Evolutionary conservation across 1,139 yeast genomes (phyloP), one percentile per base, ranked within the genome.

Genomic region (Komagataea norvegica): DNA sequence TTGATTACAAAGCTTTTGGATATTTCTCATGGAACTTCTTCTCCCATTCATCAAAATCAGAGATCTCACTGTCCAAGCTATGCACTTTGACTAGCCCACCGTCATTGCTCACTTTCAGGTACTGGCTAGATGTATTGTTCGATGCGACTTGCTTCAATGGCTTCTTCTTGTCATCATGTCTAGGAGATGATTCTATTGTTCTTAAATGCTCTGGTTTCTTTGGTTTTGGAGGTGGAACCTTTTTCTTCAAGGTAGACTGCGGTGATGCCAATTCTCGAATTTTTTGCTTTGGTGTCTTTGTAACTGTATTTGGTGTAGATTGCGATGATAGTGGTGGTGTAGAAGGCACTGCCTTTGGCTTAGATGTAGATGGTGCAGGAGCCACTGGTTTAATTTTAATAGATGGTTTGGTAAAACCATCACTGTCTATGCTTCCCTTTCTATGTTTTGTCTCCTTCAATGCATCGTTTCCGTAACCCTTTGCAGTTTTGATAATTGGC

Each of bases 401-500:
- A 8, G 39, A 21, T n/a, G 60, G 59, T 34, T 52, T 50, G 23
- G 45, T 49, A 40, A 52, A 52, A 1, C 52, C 54, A 25, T 51
- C 55, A 15, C 42, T 25, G 29, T 49, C 54, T 23, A 43, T 10
- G n/a, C 25, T 29, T 8, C 24, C 25, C 14, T 21, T 17, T 8
- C 36, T 25, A 4, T 38, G 36, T 5, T 20, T 6, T n/a, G 21
- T 8, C 4, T 35, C 32, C 5, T 36, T 20, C 10, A 31, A 14
- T 1, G 40, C 22, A 21, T 50, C 49, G 25, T 74, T 74, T 3
- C 94, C 94, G 54, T 85, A 85, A 0, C 94, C 94, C 13, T 64
- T 61, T 0, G 94, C 94, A 0, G 88, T 78, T 49, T 73, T 77
- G 16, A 66, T 56, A 0, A 72, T 63, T 5, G 74, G 70, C 10